Evolutionary conservation across 129 eudicot species (phyloP).

Genomic region (Tagetes erecta): DNA sequence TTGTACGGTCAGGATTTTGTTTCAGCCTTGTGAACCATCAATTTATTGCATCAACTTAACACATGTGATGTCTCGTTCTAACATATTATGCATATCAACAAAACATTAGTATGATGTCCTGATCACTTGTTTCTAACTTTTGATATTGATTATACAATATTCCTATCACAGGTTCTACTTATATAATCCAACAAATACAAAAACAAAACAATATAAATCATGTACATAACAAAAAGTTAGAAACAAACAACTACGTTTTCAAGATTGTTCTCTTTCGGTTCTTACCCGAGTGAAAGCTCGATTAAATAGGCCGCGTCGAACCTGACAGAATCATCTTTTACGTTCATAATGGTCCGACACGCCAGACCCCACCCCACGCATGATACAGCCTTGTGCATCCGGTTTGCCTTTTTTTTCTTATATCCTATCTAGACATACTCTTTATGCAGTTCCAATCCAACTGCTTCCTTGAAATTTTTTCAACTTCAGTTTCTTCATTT

Average conservation of each 20-base stretch:
- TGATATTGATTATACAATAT: no score
- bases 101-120: neutral
- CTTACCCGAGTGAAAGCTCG: neutral
- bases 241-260: neutral
- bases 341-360: no score
- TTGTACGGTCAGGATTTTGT: no score
- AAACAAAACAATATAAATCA: neutral
- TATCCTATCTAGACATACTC: neutral
- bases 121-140: no score
- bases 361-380: no score
- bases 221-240: neutral
- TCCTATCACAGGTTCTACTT: no score
- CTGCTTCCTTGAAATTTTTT: slow-evolving; percentile 58
- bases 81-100: neutral
- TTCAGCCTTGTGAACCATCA: neutral
- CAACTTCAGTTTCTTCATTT: slow-evolving; percentile 65
- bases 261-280: neutral
- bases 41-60: neutral
- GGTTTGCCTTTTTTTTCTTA: neutral
- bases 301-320: neutral
- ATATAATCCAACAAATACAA: neutral
- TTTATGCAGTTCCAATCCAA: slow-evolving; percentile 57
- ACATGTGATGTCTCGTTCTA: neutral
- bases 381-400: no score
- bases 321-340: neutral